A percentile compares a stretch with the other conserved stretches of the same genome.
Evolutionary conservation across 176 grass and related monocot species (phyloP).

Genomic region (Eleusine indica): DNA sequence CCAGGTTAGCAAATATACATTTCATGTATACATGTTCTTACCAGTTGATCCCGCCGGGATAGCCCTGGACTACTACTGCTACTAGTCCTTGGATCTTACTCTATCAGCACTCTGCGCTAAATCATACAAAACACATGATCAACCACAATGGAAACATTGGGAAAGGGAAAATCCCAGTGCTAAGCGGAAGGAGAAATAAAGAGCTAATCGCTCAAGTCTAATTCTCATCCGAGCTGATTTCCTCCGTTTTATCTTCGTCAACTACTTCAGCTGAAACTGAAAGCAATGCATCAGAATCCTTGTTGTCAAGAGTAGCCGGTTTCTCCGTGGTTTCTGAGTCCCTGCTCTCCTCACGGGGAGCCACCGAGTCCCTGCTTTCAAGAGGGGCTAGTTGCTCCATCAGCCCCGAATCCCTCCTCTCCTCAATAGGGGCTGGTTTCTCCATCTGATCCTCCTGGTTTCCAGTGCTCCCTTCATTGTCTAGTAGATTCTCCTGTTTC

Average conservation of each 20-base stretch:
- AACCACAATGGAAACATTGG: conserved; percentile 44
- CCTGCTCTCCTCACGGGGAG: conserved; percentile 33
- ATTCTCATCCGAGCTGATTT: conserved; percentile 48
- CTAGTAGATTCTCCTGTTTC: conserved; percentile 22
- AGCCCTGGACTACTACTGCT: conserved; percentile 34
- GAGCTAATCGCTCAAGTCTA: conserved; percentile 26
- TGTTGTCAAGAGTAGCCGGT: conserved; percentile 27
- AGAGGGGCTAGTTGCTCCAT: conserved; percentile 32
- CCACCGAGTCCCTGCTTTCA: conserved; percentile 1
- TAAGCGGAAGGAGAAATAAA: conserved; percentile 22
- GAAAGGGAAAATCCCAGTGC: conserved; percentile 53
- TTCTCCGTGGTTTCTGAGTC: conserved; percentile 21
- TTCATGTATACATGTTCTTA: conserved; percentile 53
- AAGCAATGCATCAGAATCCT: conserved; percentile 26
- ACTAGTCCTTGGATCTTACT: conserved; percentile 46
- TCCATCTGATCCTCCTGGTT: conserved; percentile 20
- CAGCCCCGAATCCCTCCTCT: conserved; percentile 18
- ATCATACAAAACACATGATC: conserved; percentile 45
- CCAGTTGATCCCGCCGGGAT: conserved; percentile 45
- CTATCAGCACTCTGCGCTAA: conserved; percentile 47
- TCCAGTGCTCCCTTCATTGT: background rate
- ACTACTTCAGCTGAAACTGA: conserved; percentile 18
- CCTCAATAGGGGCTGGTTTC: conserved; percentile 31
- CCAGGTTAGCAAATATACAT: conserved; percentile 58
- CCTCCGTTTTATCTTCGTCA: conserved; percentile 40